Conservation (phyloP, 176 grass and related monocot genomes). For the Hordeum vulgare region MorexV3_pseudomolecules_assembly NC_058518.1:394001653-394002152, state of each 20-base stretch:
- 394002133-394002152: conserved; percentile 48
- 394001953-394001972: conserved; percentile 8
- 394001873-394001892: conserved; percentile 12
- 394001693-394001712: conserved; percentile 32
- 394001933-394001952: conserved; percentile 22
- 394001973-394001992: neutral
- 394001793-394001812: neutral
- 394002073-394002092: conserved; percentile 42
- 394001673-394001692: conserved; percentile 40
- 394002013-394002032: neutral
- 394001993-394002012: neutral
- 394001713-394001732: neutral
- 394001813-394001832: conserved; percentile 4
- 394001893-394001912: conserved; percentile 28
- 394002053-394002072: conserved; percentile 30
- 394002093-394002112: conserved; percentile 52
- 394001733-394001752: neutral
- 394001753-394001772: neutral
- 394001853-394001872: conserved; percentile 15
- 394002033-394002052: conserved; percentile 29
- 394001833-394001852: neutral
- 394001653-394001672: neutral
- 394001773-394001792: neutral
- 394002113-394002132: conserved; percentile 26
- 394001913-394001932: conserved; percentile 30